Evolutionary conservation across 1,284 basidiomycete species (phyloP).

Genomic region (Coniferiporia sulphurascens): DNA sequence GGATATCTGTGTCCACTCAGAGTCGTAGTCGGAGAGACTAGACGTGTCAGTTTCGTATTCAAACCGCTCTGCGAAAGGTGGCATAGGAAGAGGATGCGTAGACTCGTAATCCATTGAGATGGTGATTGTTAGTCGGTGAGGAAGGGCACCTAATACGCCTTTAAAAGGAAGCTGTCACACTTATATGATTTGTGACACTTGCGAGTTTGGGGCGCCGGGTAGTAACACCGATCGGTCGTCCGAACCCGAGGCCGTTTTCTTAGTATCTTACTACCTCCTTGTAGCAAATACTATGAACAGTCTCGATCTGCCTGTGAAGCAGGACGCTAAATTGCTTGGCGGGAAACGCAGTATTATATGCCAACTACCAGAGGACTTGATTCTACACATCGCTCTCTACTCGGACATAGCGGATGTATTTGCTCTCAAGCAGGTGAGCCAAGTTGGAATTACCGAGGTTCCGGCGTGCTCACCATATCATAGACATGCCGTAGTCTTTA

Average conservation of each 20-base stretch:
- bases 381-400: slow-evolving; percentile 8
- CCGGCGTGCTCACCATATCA: background rate
- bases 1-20: slow-evolving; percentile 20
- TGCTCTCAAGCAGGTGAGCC: slow-evolving; percentile 15
- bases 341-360: slow-evolving; percentile 1
- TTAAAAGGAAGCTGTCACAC: background rate
- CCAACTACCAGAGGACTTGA: slow-evolving; percentile 16
- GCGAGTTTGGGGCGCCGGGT: too few species aligned
- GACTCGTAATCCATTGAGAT: slow-evolving; percentile 6
- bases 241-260: too few species aligned
- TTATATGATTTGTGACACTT: background rate
- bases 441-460: background rate
- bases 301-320: background rate
- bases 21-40: slow-evolving; percentile 19
- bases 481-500: slow-evolving; percentile 17
- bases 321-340: background rate
- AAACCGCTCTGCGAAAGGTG: slow-evolving; percentile 9
- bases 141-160: background rate
- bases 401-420: slow-evolving; percentile 14
- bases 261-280: background rate
- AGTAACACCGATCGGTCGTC: background rate
- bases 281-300: background rate
- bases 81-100: slow-evolving; percentile 2
- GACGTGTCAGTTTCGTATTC: slow-evolving; percentile 18
- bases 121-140: background rate